Conservation (phyloP, 768 basidiomycete genomes). For the Coprinopsis sp. region DNA sequence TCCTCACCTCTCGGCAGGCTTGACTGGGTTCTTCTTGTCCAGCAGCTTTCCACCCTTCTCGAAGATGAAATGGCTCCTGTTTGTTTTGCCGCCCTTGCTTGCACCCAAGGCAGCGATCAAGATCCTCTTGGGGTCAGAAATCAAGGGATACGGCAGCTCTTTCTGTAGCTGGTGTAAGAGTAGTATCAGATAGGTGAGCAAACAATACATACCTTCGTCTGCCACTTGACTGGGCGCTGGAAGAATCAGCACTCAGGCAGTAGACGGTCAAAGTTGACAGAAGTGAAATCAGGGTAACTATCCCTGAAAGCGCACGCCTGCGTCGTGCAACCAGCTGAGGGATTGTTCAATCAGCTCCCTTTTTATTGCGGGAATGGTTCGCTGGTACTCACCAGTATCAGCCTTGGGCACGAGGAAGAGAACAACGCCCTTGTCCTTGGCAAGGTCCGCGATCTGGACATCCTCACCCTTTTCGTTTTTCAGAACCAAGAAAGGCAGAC, state of each 20-base stretch:
- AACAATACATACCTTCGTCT: slow-evolving; percentile 60
- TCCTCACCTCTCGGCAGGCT: slow-evolving; percentile 76
- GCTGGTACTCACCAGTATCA: slow-evolving; percentile 61
- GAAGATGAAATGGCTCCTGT: slow-evolving; percentile 92
- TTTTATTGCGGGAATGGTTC: neutral
- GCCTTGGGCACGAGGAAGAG: slow-evolving; percentile 83
- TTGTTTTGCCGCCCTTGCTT: slow-evolving; percentile 73
- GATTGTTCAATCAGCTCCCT: neutral
- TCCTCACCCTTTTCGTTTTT: slow-evolving; percentile 86
- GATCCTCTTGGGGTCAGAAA: slow-evolving; percentile 83
- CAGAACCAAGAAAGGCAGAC: slow-evolving; percentile 66
- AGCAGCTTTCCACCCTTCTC: slow-evolving; percentile 87
- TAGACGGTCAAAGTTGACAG: slow-evolving; percentile 70
- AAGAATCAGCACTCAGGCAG: slow-evolving; percentile 77
- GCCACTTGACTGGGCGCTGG: slow-evolving; percentile 80
- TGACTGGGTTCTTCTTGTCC: slow-evolving; percentile 80
- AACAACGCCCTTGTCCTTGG: slow-evolving; percentile 69
- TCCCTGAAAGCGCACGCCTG: slow-evolving; percentile 94
- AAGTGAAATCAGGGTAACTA: slow-evolving; percentile 68
- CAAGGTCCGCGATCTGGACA: slow-evolving; percentile 58
- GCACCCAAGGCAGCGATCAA: slow-evolving; percentile 83
- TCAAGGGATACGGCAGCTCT: slow-evolving; percentile 75
- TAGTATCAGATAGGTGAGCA: neutral
- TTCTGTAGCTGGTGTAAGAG: slow-evolving; percentile 43
- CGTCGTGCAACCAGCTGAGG: slow-evolving; percentile 76